Base-by-base conservation (phyloP, 83 land plant genomes). In the Larix sibirica region DNA sequence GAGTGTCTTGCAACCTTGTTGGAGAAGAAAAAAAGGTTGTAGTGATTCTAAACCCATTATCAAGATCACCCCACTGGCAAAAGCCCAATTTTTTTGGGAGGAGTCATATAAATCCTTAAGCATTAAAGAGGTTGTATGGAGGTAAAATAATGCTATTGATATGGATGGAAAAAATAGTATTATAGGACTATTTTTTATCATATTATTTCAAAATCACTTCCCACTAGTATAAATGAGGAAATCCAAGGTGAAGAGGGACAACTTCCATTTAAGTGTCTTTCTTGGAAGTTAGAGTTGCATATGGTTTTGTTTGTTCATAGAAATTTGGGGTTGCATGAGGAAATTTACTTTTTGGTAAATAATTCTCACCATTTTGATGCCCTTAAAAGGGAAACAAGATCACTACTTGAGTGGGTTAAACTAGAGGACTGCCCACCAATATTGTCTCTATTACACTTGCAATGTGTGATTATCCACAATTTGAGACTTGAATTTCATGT, bases 261-360 rank as follows among this genome's bases (percentile, higher is more conserved):
- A 33, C 70, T 97, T 71, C 95, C 97, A 4, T 95, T 93, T 77
- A 87, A 95, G 84, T 86, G 81, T 20, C 87, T 97, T 62, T 77
- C 95, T 9, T 95, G 97, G 97, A 90, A 89, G 70, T 83, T 93
- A 63, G 94, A 97, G 81, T 90, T 97, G 33, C 97, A 95, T 82
- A 84, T 90, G 82, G 96, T 79, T 31, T 60, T 97, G 65, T 97
- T 97, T 86, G 95, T 97, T 61, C 99, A 97, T 75, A 91, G 96
- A 79, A 91, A 93, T 9, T 71, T 62, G 61, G 91, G 87, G 0
- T 85, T 97, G 90, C 87, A 87, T 0, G 85, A 85, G 74, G 99
- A 97, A 0, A 66, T 97, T 77, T 97, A 97, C 83, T 86, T 97
- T 71, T 79, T 95, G 87, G 95, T 97, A 36, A 83, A 96, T 40